Base-by-base conservation (phyloP, 169 alveolate genomes). In the Cryptosporidium ubiquitum region DNA sequence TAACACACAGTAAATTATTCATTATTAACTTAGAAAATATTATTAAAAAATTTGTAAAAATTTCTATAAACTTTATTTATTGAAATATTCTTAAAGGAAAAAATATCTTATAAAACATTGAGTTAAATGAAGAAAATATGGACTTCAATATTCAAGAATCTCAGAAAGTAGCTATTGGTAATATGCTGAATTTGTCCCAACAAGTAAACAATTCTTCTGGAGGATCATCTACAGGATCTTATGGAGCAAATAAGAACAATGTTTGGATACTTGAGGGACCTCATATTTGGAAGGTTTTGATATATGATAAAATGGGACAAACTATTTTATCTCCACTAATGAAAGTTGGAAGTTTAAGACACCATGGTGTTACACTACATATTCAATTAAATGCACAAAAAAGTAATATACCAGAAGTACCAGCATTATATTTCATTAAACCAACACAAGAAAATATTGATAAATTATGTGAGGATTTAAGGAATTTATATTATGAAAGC, bases 321-420 rank as follows among this genome's bases (percentile, higher is more conserved):
- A 91, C 92, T 39, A 86, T 95, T 16, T 68, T 95, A 37, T 93
- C 96, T 3, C 97, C 97, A 14, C 85, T 95, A n/a, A 64, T 95
- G 61, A 94, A 94, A 51, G 92, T 91, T 18, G 97, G 97, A 3
- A 94, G 94, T 68, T 85, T 95, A 73, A 91, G 97, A 39, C 93
- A 89, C 49, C 96, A 93, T 69, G 97, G 97, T 33, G 96, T 95
- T 40, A 94, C 97, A 58, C 85, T 95, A 61, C 94, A 94, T 86
- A 69, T 95, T 70, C 79, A 91, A 33, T 55, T 95, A 49, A 84
- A 85, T 42, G 93, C 94, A 20, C 91, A 86, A 68, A 92, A 96
- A 51, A 91, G 95, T 51, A 91, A 91, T 16, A 86, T 95, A 37
- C 97, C 96, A 14, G 96, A 95, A n/a, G 97, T 95, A 16, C 96